Evolutionary conservation across 768 basidiomycete genomes (phyloP), one percentile per base, ranked within the genome.

Genomic region (Coprinellus micaceus): DNA sequence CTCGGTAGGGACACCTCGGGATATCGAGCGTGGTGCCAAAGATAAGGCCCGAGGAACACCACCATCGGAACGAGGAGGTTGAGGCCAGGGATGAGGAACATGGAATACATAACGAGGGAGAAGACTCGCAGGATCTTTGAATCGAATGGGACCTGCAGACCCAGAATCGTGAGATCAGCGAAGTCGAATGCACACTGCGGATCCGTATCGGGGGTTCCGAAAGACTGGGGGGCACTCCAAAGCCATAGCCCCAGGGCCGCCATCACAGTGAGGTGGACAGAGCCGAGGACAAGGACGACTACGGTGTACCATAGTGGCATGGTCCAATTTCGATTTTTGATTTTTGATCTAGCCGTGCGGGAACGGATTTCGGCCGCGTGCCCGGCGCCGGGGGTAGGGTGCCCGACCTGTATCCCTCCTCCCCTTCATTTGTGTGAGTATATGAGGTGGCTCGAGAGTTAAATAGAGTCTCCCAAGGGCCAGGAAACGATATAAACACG

Each of bases 181-280:
- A 13, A 3, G 21, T 47, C 10, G 15, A 17, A 6, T 26, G 24
- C 45, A 21, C 45, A 47, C 24, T 12, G 12, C 22, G 21, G 41
- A 9, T 19, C 11, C 19, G 25, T 28, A 2, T 33, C 40, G 36
- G 19, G 49, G 13, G 61, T 58, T 26, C 50, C 55, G 41, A 63
- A 65, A 19, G 22, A 9, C 25, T 17, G 9, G 7, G 61, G 58
- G 40, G 61, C 2, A 28, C 28, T 37, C 64, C 64, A 65, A 3
- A 65, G 54, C 64, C 62, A 63, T 25, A 65, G 28, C 28, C 64
- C 64, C 28, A 65, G 19, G 37, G 49, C 61, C 12, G 57, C 56
- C 62, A 63, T 63, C 11, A 65, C 48, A 2, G 58, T 56, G 44
- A 64, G 60, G 46, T 64, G 63, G 12, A 63, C 15, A 22, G 60